A percentile compares a stretch with the other conserved stretches of the same genome.
These are phyloP conservation scores for Cercospora sp. DNA, from an alignment of 2,329 filamentous ascomycete genomes.

Conservation along the genomic window DNA sequence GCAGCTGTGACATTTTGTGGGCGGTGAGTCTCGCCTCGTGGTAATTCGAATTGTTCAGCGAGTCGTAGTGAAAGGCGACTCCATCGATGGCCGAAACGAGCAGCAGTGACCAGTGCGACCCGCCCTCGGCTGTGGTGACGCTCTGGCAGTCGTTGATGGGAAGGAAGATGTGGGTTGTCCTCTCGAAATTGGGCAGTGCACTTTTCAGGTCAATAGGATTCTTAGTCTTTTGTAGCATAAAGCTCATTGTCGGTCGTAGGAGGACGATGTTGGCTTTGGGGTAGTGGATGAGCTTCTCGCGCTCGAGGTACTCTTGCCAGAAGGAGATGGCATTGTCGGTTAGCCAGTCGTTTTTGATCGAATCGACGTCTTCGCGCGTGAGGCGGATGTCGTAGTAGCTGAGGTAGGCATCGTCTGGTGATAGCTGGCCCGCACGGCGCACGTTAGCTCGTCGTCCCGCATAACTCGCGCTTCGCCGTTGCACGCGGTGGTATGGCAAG, in stretches of 20 bases:
- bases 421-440: constrained; percentile 1
- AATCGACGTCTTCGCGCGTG: constrained; percentile 84
- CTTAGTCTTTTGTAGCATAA: constrained; percentile 76
- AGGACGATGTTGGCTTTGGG: constrained; percentile 85
- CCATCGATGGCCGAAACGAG: constrained; percentile 86
- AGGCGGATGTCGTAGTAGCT: constrained; percentile 67
- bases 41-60: constrained; percentile 72
- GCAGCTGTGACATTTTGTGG: constrained; percentile 66
- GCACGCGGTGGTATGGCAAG: not conserved
- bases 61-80: constrained; percentile 96
- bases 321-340: constrained; percentile 98
- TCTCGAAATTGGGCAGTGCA: constrained; percentile 76
- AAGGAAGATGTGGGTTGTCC: constrained; percentile 88
- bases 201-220: constrained; percentile 59
- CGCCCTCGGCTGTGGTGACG: constrained; percentile 76
- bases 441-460: constrained; percentile 7
- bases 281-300: constrained; percentile 77
- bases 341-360: constrained; percentile 89
- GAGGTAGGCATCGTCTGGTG: constrained; percentile 55
- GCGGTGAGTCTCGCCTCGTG: constrained; percentile 70
- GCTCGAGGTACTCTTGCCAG: constrained; percentile 96
- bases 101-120: constrained; percentile 91
- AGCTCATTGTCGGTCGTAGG: constrained; percentile 88
- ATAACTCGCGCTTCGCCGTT: not conserved
- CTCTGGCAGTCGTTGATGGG: constrained; percentile 89